These are phyloP conservation scores for Pestalotiopsis sp. DNA, from an alignment of 2,329 filamentous ascomycete species.

Conservation along the genomic window DNA sequence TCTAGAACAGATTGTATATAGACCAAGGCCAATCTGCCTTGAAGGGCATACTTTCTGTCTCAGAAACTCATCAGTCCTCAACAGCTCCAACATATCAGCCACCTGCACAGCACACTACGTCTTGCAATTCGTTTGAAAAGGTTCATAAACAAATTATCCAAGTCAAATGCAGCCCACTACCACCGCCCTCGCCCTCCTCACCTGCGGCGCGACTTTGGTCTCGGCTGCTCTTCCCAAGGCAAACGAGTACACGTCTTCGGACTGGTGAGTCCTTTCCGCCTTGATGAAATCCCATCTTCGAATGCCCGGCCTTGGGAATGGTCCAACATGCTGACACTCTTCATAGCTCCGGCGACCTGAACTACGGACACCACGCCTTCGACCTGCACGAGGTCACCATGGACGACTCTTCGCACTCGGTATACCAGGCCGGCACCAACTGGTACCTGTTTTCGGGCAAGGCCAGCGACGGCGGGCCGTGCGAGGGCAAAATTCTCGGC, in stretches of 20 bases:
- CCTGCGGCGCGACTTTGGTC: background rate
- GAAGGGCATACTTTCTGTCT: too few relatives aligned
- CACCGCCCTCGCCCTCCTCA: background rate
- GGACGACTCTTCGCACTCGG: constrained; percentile 2
- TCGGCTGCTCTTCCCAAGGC: constrained; percentile 2
- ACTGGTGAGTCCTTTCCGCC: background rate
- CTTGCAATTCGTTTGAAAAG: too few relatives aligned
- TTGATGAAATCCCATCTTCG: too few relatives aligned
- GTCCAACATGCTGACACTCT: background rate
- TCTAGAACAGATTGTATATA: too few relatives aligned
- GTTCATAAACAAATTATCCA: too few relatives aligned
- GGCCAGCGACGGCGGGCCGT: background rate
- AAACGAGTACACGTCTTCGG: background rate
- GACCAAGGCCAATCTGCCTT: too few relatives aligned
- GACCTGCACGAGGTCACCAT: constrained; percentile 1
- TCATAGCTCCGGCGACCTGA: background rate
- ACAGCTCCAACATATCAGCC: too few relatives aligned
- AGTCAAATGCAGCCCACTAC: background rate
- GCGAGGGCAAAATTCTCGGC: background rate
- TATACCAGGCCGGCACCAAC: background rate
- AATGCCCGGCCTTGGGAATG: background rate
- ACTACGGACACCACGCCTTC: background rate
- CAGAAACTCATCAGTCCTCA: too few relatives aligned
- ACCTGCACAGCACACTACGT: too few relatives aligned
- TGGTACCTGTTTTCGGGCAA: constrained; percentile 1